Evolutionary conservation across 345 rosid species (phyloP).

Genomic region (Trapa bicornis): DNA sequence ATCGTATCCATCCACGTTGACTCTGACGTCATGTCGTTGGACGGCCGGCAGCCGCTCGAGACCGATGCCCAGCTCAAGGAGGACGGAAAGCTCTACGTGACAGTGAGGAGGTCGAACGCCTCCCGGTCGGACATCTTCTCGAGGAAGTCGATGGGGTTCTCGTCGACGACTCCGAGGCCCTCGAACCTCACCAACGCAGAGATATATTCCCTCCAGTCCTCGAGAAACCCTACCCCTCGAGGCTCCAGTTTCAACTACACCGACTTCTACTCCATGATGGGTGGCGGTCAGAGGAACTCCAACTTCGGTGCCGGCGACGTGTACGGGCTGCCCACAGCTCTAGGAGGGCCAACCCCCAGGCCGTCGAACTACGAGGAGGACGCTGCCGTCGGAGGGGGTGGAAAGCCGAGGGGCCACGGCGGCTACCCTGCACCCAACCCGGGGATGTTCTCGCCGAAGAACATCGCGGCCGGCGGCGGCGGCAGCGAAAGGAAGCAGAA

Average conservation of each 20-base stretch:
- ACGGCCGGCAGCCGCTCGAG: conserved; percentile 24
- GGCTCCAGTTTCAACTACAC: conserved; percentile 6
- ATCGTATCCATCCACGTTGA: conserved; percentile 23
- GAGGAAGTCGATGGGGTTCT: conserved; percentile 20
- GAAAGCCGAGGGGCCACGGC: conserved; percentile 13
- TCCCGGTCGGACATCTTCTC: conserved; percentile 25
- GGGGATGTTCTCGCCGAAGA: conserved; percentile 39
- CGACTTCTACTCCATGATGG: conserved; percentile 7
- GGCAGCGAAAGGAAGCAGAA: conserved; percentile 2
- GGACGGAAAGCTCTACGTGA: conserved; percentile 29
- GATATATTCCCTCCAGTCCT: conserved; percentile 14
- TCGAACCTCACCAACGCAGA: conserved; percentile 26
- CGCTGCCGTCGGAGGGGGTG: conserved; percentile 12
- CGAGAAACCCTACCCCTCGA: conserved; percentile 1
- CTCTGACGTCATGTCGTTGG: conserved; percentile 20
- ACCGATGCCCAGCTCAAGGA: conserved; percentile 25
- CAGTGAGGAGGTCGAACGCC: conserved; percentile 18
- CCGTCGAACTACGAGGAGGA: too few species aligned
- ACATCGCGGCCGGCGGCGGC: background rate
- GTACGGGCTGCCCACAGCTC: conserved; percentile 65
- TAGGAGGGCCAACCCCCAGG: conserved; percentile 63
- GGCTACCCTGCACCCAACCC: conserved; percentile 74
- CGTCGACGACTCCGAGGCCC: conserved; percentile 21
- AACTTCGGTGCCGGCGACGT: conserved; percentile 62
- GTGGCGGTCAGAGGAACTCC: background rate